These are phyloP conservation scores for Mortierella hygrophila DNA, from an alignment of 192 early-diverging fungal genomes.

Conservation along the genomic window DNA sequence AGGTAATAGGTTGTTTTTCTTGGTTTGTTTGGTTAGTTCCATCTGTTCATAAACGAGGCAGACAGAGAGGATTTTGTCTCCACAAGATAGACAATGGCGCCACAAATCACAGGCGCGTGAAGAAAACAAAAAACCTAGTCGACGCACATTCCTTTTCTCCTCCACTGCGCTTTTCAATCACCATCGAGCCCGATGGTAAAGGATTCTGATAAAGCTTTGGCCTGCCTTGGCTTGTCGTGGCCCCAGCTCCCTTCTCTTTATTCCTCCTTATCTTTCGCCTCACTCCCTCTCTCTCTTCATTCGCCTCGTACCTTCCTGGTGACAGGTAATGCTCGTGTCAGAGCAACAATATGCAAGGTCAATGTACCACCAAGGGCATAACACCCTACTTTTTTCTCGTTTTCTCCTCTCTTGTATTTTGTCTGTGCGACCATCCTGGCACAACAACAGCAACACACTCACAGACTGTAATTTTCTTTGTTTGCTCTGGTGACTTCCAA, in stretches of 20 bases:
- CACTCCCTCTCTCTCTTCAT: neutral
- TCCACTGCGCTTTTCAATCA: no score
- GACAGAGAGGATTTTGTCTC: no score
- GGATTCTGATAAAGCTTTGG: no score
- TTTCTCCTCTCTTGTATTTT: neutral
- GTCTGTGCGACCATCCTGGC: constrained; percentile 4
- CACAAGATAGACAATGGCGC: no score
- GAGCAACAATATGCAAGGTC: neutral
- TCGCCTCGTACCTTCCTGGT: neutral
- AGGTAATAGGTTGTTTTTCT: no score
- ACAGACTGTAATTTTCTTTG: neutral
- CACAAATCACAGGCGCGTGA: no score
- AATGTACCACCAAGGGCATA: neutral
- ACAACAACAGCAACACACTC: neutral
- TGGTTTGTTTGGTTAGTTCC: no score
- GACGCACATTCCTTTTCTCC: no score
- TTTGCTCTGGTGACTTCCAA: neutral
- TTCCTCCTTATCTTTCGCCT: neutral
- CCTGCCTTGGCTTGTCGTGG: neutral
- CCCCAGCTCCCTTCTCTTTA: neutral
- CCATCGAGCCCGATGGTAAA: no score
- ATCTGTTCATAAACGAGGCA: no score
- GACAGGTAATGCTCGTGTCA: neutral
- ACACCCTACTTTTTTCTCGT: neutral
- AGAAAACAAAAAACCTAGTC: no score